Conservation (phyloP, 176 grass and related monocot genomes). For the barley (Hordeum vulgare) region MorexV3_pseudomolecules_assembly NC_058522.1:372079045-372079544, state of each 20-base stretch:
- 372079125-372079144: background rate
- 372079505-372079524: background rate
- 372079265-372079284: background rate
- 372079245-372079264: background rate
- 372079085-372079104: background rate
- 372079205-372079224: background rate
- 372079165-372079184: background rate
- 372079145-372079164: background rate
- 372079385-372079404: constrained; percentile 66
- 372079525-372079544: constrained; percentile 5
- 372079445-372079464: constrained; percentile 57
- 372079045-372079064: background rate
- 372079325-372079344: background rate
- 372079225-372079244: background rate
- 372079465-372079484: constrained; percentile 89
- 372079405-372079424: constrained; percentile 78
- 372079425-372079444: constrained; percentile 77
- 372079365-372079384: constrained; percentile 38
- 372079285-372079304: background rate
- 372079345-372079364: background rate
- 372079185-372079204: background rate
- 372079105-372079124: background rate
- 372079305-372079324: background rate
- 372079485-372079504: constrained; percentile 8
- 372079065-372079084: background rate